Evolutionary conservation across 2,329 filamentous ascomycete genomes (phyloP).

Genomic region (Talaromyces funiculosus): DNA sequence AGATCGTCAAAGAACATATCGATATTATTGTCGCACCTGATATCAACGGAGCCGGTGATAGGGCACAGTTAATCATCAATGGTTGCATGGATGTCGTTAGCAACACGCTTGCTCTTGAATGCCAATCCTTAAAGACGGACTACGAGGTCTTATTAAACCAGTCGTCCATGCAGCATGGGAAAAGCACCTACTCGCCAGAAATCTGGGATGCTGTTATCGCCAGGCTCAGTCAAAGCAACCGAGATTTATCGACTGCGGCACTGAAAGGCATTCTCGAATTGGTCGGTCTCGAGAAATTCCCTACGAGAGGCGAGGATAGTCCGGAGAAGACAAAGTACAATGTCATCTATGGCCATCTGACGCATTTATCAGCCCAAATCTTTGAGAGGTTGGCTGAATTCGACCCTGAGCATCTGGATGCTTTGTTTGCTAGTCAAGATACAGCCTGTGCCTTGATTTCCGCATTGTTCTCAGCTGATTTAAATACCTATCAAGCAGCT

Average conservation of each 20-base stretch:
- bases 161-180: slow-evolving; percentile 58
- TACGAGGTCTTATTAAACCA: slow-evolving; percentile 59
- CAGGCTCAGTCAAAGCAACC: slow-evolving; percentile 59
- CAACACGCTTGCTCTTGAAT: slow-evolving; percentile 63
- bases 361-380: slow-evolving; percentile 62
- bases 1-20: slow-evolving; percentile 43
- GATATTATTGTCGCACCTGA: slow-evolving; percentile 55
- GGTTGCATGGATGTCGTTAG: slow-evolving; percentile 61
- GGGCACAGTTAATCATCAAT: slow-evolving; percentile 42
- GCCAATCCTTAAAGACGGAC: slow-evolving; percentile 63
- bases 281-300: slow-evolving; percentile 69
- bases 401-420: slow-evolving; percentile 59
- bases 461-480: slow-evolving; percentile 73
- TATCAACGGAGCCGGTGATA: slow-evolving; percentile 3
- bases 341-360: slow-evolving; percentile 58
- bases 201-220: slow-evolving; percentile 75
- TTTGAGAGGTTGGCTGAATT: slow-evolving; percentile 77
- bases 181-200: slow-evolving; percentile 64
- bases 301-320: slow-evolving; percentile 41
- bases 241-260: slow-evolving; percentile 69
- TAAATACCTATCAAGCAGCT: slow-evolving; percentile 71
- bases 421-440: slow-evolving; percentile 61
- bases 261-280: slow-evolving; percentile 65
- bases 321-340: slow-evolving; percentile 70
- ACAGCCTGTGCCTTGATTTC: slow-evolving; percentile 71